Evolutionary conservation across 805 yeast species (phyloP), one percentile per base, ranked within the genome.

Genomic region (Barnettozyma populi): DNA sequence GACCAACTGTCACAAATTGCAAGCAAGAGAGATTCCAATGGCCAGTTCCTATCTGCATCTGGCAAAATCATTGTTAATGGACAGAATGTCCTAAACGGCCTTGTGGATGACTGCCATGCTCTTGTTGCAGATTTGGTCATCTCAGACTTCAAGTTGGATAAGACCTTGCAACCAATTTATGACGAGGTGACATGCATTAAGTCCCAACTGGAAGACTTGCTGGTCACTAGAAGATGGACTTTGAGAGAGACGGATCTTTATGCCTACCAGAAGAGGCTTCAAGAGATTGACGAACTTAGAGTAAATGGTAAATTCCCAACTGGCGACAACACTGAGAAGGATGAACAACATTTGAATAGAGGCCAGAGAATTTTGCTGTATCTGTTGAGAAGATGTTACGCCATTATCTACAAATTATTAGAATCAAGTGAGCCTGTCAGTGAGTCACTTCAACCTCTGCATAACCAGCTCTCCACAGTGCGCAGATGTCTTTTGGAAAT

Each of bases 191-290:
- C 78, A 27, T 78, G 75, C 40, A 73, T 89, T 56, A 87, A 89
- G 63, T 73, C 79, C 21, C 82, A 83, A 18, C 74, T 94, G 51
- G 96, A 88, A 57, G 88, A 87, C 55, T 71, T 94, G 52, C 73
- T 92, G 57, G 80, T 94, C 40, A 94, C 99, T 3, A 82, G 97
- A 66, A 79, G 99, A 64, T 94, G 99, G 99, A 92, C 98, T 2
- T 72, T 94, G 69, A 80, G 99, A 61, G 96, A 90, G 60, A 94
- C 99, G 0, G 99, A 94, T 68, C 73, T 94, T 52, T 94, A 86
- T 68, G 75, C 76, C 43, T 90, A 86, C 63, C 96, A 90, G 66
- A 80, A 83, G 59, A 74, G 75, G 52, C 72, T 94, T 52, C 82
- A 80, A 58, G 76, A 73, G 48, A 82, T 94, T 52, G 97, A 92